Conservation (phyloP, 2,329 filamentous ascomycete genomes). For the Exophiala sp. region DNA sequence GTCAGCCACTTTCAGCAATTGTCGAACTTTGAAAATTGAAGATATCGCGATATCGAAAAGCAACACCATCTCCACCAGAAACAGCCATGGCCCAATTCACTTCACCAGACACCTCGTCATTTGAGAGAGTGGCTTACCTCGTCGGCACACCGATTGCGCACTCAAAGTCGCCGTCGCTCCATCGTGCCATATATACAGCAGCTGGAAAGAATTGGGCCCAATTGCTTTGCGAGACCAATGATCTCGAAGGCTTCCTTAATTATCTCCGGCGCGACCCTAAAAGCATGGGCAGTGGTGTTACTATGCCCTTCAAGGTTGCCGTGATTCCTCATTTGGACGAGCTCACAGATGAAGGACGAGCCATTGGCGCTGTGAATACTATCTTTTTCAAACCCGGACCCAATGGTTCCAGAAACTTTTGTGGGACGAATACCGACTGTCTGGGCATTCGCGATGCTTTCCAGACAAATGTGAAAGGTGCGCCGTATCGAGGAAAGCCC, state of each 20-base stretch:
- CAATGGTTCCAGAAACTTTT: conserved; percentile 50
- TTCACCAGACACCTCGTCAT: conserved; percentile 29
- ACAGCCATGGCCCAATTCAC: conserved; percentile 9
- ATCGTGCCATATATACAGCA: conserved; percentile 53
- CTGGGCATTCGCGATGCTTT: conserved; percentile 74
- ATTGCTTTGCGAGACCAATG: conserved; percentile 31
- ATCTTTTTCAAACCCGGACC: conserved; percentile 57
- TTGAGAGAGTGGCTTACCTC: conserved; percentile 53
- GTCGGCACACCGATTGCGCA: conserved; percentile 57
- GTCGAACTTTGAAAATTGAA: not conserved
- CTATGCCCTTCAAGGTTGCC: conserved; percentile 76
- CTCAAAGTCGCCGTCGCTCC: conserved; percentile 54
- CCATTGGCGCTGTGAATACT: conserved; percentile 77
- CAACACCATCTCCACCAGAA: not conserved
- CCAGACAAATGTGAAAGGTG: conserved; percentile 49
- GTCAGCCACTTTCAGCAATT: not conserved
- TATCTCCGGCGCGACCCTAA: conserved; percentile 37
- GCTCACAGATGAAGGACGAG: conserved; percentile 67
- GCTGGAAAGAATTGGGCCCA: conserved; percentile 53
- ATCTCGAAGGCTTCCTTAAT: conserved; percentile 34
- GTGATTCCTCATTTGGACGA: conserved; percentile 72
- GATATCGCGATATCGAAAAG: not conserved
- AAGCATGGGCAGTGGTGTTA: conserved; percentile 64
- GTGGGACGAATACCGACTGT: conserved; percentile 79
- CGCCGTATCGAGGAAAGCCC: conserved; percentile 53